Conservation (phyloP, 164 flowering plant species). For the Tinospora cordifolia region DNA sequence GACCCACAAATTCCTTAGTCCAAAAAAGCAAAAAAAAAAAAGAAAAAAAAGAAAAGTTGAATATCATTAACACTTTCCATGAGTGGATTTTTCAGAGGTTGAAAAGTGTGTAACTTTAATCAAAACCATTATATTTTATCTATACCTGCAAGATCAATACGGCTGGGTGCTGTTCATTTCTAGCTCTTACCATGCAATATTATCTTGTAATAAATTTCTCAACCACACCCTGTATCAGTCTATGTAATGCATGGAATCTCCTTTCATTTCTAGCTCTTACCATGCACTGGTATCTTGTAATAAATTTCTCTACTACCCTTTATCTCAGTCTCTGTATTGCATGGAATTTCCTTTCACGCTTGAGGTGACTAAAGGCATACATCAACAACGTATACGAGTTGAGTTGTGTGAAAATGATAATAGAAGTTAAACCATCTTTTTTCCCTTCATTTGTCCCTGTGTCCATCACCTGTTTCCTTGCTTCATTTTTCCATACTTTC, state of each 20-base stretch:
- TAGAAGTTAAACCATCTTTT: neutral
- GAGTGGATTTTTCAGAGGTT: conserved; percentile 16
- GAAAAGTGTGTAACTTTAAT: conserved; percentile 27
- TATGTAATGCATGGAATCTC: neutral
- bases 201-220: too few relatives aligned
- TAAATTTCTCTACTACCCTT: too few relatives aligned
- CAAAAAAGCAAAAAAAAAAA: too few relatives aligned
- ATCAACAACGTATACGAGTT: neutral
- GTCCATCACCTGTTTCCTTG: neutral
- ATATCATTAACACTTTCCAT: conserved; percentile 42
- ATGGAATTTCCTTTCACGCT: neutral
- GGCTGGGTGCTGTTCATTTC: conserved; percentile 16
- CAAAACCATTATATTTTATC: conserved; percentile 11
- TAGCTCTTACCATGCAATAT: neutral
- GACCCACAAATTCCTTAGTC: conserved; percentile 26
- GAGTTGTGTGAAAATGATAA: neutral
- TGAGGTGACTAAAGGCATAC: neutral
- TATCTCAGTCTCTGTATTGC: neutral
- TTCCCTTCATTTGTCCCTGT: neutral
- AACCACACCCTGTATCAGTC: neutral
- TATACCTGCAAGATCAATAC: conserved; percentile 17
- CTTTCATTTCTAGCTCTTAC: neutral
- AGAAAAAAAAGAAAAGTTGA: conserved; percentile 16
- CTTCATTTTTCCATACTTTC: neutral
- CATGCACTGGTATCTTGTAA: neutral